A percentile compares a stretch with the other conserved stretches of the same genome.
phyloP scores from a whole-genome alignment of 2,329 filamentous ascomycete species.

The Zalaria obscura region DNA sequence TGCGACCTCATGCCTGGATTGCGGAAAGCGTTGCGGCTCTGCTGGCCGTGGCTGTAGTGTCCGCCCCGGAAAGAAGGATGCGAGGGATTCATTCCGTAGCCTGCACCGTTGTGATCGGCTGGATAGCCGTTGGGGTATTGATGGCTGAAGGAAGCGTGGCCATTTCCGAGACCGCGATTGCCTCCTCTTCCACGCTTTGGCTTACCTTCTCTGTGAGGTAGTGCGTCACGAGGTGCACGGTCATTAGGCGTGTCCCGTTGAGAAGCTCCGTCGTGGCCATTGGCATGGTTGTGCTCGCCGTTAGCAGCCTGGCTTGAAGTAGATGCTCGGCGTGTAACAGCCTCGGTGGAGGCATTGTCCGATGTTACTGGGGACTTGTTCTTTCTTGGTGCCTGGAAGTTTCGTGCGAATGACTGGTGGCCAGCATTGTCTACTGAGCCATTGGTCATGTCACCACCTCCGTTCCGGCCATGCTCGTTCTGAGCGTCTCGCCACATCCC shows the following conservation, averaged over 20 bases:
- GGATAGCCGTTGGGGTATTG: slow-evolving; percentile 10
- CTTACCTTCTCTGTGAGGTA: slow-evolving; percentile 3
- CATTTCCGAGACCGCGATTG: slow-evolving; percentile 17
- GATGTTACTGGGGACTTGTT: too few relatives aligned
- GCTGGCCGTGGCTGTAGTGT: slow-evolving; percentile 18
- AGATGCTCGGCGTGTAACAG: too few relatives aligned
- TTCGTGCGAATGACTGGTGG: too few relatives aligned
- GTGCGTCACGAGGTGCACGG: slow-evolving; percentile 3
- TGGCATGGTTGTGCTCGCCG: slow-evolving; percentile 5
- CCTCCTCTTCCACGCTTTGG: slow-evolving; percentile 15
- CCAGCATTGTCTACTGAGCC: too few relatives aligned
- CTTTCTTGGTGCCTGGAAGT: too few relatives aligned
- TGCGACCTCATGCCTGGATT: slow-evolving; percentile 42
- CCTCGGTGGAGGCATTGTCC: too few relatives aligned
- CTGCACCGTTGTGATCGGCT: slow-evolving; percentile 11
- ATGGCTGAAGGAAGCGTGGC: slow-evolving; percentile 17
- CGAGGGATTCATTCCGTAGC: slow-evolving; percentile 13
- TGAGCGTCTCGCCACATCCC: neutral
- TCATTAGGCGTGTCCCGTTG: slow-evolving; percentile 3
- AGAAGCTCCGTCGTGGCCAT: slow-evolving; percentile 3
- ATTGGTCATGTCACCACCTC: too few relatives aligned
- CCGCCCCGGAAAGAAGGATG: slow-evolving; percentile 14
- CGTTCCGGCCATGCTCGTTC: too few relatives aligned
- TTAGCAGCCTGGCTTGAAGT: neutral
- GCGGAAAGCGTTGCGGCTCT: slow-evolving; percentile 29